Conservation (phyloP, 768 basidiomycete species). For the Clavulina sp. region DNA sequence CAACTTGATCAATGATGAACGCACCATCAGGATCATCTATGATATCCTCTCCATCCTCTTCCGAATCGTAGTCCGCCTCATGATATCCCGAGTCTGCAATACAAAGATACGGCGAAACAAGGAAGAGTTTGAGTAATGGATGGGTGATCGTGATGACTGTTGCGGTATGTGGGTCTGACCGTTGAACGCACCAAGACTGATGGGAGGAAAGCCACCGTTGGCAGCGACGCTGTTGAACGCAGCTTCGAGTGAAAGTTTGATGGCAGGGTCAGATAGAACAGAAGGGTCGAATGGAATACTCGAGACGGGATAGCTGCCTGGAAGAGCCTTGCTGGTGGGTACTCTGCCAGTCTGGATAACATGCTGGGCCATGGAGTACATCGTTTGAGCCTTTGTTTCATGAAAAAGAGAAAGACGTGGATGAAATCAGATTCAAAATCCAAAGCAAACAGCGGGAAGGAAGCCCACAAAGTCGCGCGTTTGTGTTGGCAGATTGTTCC, state of each 20-base stretch:
- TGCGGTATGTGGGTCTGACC: not conserved
- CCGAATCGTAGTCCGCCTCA: constrained; percentile 31
- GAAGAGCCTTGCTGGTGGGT: constrained; percentile 16
- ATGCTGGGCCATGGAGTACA: constrained; percentile 54
- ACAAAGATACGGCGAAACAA: not conserved
- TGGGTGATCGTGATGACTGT: no score
- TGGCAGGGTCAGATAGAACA: constrained; percentile 37
- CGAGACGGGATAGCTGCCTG: not conserved
- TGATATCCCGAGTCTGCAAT: constrained; percentile 4
- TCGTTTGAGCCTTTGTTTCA: constrained; percentile 44
- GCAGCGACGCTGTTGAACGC: constrained; percentile 7
- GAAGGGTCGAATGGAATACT: constrained; percentile 32
- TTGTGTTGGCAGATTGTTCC: constrained; percentile 50
- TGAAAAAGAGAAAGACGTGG: no score
- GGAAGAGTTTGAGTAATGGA: no score
- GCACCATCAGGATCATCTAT: no score
- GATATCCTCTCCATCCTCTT: constrained; percentile 29
- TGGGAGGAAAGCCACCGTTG: not conserved
- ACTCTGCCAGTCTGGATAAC: constrained; percentile 33
- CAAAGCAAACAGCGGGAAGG: constrained; percentile 15
- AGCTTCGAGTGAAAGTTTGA: constrained; percentile 21
- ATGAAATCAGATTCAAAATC: constrained; percentile 21
- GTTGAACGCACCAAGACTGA: not conserved
- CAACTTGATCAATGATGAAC: no score
- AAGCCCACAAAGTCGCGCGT: constrained; percentile 50